Base-by-base conservation (phyloP, 148 eudicot species). In the Cornus suecica region DNA sequence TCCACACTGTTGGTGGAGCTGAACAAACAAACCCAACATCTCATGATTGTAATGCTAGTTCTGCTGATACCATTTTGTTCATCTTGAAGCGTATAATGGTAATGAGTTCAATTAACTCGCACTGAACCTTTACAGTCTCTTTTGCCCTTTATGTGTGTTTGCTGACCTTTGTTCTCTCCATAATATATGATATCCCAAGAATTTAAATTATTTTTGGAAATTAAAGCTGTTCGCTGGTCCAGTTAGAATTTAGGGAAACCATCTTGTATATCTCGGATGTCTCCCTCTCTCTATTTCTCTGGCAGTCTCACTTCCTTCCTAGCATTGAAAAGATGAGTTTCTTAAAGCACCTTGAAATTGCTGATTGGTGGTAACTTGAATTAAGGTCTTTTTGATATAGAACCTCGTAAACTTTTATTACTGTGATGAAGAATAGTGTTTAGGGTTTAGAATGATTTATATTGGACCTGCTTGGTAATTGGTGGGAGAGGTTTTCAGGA, bases 71-170 rank as follows among this genome's bases (percentile, higher is more conserved):
- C 65, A 84, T 73, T 76, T 77, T 90, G 84, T 92, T 88, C 87
- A 92, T 95, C 75, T 83, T 95, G 79, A 95, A 95, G 86, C 94
- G 97, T 60, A 91, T 95, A 80, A 92, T 95, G 99, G 99, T 91
- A 94, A 66, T 61, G 54, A 23, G 5, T 82, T 69, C 41, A 42
- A 65, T 70, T 56, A 22, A 10, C 58, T 71, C 23, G 22, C 29
- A 24, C 45, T 70, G 63, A 23, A 48, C 48, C 63, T 73, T 67
- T 24, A 13, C 31, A 7, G 25, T 66, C 66, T 51, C 29, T 51
- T 58, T 4, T 8, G 22, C 62, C 62, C 62, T n/a, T 58, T 58
- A 2, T 58, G 20, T 58, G 22, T 1, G 62, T 58, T n/a, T n/a
- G 16, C 24, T 25, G 16, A 61, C 25, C 31, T 23, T 41, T 62